phyloP scores from a whole-genome alignment of 2,329 filamentous ascomycete genomes.

The Achaetomium macrosporum region DNA sequence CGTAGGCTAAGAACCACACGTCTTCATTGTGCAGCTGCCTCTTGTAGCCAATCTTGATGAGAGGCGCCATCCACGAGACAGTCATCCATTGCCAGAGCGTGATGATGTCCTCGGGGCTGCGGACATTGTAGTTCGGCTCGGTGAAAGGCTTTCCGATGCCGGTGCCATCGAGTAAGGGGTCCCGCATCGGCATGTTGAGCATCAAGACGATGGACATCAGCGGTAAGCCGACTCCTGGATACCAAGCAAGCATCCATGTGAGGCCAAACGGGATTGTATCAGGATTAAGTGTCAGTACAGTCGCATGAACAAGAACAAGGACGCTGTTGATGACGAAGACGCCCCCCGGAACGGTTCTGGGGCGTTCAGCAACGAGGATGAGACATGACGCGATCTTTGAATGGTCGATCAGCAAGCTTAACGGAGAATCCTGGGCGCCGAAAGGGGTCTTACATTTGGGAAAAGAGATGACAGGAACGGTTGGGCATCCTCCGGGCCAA shows the following conservation, averaged over 20 bases:
- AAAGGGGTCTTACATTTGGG: conserved; percentile 34
- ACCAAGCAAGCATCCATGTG: conserved; percentile 21
- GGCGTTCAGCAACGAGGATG: conserved; percentile 28
- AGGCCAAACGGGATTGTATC: conserved; percentile 24
- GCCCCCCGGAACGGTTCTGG: conserved; percentile 25
- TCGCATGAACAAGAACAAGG: conserved; percentile 30
- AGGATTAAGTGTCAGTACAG: conserved; percentile 31
- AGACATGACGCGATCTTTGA: conserved; percentile 22
- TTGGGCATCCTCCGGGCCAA: conserved; percentile 24
- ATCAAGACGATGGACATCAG: conserved; percentile 47
- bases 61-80: conserved; percentile 73
- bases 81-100: conserved; percentile 79
- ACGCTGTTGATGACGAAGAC: conserved; percentile 28
- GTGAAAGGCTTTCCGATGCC: conserved; percentile 56
- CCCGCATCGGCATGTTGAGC: conserved; percentile 64
- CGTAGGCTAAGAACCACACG: conserved; percentile 72
- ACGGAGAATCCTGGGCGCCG: too few species aligned
- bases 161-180: conserved; percentile 46
- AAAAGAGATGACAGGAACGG: conserved; percentile 28
- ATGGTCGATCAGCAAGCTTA: background rate
- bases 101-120: conserved; percentile 73
- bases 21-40: conserved; percentile 70
- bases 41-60: conserved; percentile 59
- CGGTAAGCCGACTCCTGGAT: conserved; percentile 35
- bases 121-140: conserved; percentile 51